Base-by-base conservation (phyloP, 306 rosid genomes). In the Corylus americana region DNA sequence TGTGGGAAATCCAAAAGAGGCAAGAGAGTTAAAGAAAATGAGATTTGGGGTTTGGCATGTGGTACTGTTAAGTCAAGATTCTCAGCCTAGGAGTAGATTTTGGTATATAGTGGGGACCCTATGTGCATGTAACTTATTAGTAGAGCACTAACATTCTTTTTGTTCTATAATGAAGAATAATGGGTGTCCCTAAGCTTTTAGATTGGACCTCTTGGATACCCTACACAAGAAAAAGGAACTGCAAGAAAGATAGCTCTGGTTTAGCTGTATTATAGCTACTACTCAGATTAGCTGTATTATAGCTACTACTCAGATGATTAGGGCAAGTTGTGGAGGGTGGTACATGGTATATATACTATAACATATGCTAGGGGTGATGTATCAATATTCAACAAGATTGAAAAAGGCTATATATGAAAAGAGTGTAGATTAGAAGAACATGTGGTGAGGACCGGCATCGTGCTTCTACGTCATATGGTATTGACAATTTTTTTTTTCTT, bases 201-300 rank as follows among this genome's bases (percentile, higher is more conserved):
- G 81, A 53, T 82, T 80, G 77, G 80, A 31, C 86, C 66, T 86
- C 66, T 86, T 80, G 86, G 85, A 86, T 86, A 74, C 89, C 87
- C 86, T 85, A 85, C 87, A 53, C 12, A 44, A 27, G 53, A 12
- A 55, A 55, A 29, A 16, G 44, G 61, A 55, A 76, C 17, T 67
- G 71, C 71, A 74, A 74, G 39, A 66, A 63, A 62, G 51, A 48
- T 44, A 68, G 62, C 73, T 78, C 62, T 74, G 63, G 82, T 73
- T 78, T 70, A 75, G 55, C 72, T 39, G 51, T 67, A 10, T 67
- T 37, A 42, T 42, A 42, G 51, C 51, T 67, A 67, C 16, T 11
- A 31, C 72, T 67, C 7, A 9, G 72, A 17, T 18, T 70, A 75
- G 55, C 72, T 39, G 51, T 67, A 10, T 67, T 37, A 42, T 42